Conservation (phyloP, 306 rosid genomes). For the Fragaria ananassa region DNA sequence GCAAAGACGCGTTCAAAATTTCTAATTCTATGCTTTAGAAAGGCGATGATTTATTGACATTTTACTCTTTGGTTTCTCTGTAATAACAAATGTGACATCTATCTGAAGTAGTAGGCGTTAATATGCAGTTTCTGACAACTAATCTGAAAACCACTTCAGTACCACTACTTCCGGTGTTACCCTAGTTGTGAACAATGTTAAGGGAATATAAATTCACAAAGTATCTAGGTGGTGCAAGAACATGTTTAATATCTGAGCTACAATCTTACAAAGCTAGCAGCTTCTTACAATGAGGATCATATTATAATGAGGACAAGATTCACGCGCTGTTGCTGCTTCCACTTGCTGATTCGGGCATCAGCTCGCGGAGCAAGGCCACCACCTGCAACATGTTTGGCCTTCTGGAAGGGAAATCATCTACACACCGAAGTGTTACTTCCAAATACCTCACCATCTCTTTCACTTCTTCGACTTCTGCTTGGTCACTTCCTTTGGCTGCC, state of each 20-base stretch:
- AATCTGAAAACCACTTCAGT: background rate
- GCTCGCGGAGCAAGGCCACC: conserved; percentile 78
- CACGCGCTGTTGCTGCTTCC: conserved; percentile 87
- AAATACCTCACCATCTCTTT: conserved; percentile 83
- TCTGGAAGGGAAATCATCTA: conserved; percentile 81
- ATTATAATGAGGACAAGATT: conserved; percentile 11
- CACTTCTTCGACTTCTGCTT: conserved; percentile 81
- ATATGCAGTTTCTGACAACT: background rate
- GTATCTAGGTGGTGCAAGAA: conserved; percentile 7
- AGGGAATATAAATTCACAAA: background rate
- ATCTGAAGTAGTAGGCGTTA: background rate
- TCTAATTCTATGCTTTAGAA: too few species aligned
- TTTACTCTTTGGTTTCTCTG: too few species aligned
- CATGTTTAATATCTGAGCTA: conserved; percentile 32
- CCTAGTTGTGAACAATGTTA: background rate
- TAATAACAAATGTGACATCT: background rate
- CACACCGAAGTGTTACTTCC: conserved; percentile 70
- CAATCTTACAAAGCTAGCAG: conserved; percentile 35
- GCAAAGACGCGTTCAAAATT: background rate
- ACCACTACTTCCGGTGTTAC: background rate
- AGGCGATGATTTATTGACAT: background rate
- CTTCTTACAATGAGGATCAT: conserved; percentile 43
- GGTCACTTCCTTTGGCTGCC: conserved; percentile 63
- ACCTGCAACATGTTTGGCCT: conserved; percentile 96
- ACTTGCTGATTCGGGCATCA: conserved; percentile 64